Evolutionary conservation across 2,329 filamentous ascomycete genomes (phyloP).

Genomic region (Diplodia sapinea): DNA sequence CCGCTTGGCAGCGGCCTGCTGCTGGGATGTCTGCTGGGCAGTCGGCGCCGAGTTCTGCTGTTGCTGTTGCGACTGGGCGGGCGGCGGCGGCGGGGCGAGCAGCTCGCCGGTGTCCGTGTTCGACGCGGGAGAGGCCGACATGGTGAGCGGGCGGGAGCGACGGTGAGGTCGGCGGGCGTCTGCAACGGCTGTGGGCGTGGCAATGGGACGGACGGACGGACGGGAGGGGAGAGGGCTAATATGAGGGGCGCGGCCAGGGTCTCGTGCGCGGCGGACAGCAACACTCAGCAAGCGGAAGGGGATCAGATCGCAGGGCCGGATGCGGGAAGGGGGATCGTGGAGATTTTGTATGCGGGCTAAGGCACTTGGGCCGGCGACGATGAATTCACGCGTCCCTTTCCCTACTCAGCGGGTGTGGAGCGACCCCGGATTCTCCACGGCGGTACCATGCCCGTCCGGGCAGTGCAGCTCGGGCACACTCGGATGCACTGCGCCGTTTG

Average conservation of each 20-base stretch:
- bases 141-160: slow-evolving; percentile 17
- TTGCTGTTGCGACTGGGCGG: neutral
- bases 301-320: slow-evolving; percentile 29
- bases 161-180: neutral
- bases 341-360: slow-evolving; percentile 29
- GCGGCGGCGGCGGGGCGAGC: slow-evolving; percentile 7
- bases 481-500: slow-evolving; percentile 26
- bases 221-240: neutral
- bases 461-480: slow-evolving; percentile 24
- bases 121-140: slow-evolving; percentile 31
- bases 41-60: slow-evolving; percentile 3
- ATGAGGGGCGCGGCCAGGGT: slow-evolving; percentile 15
- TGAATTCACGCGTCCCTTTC: slow-evolving; percentile 29
- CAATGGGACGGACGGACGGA: slow-evolving; percentile 2
- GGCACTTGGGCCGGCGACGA: slow-evolving; percentile 9
- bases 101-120: slow-evolving; percentile 18
- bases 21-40: slow-evolving; percentile 1
- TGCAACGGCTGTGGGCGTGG: neutral
- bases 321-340: slow-evolving; percentile 31
- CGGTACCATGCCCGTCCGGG: slow-evolving; percentile 12
- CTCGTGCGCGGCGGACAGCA: slow-evolving; percentile 10
- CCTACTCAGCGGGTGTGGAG: slow-evolving; percentile 25
- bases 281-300: neutral
- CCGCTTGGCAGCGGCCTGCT: slow-evolving; percentile 56
- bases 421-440: slow-evolving; percentile 31